These are phyloP conservation scores for Pythium periplocum DNA, from an alignment of 352 stramenopile genomes.

Conservation along the genomic window DNA sequence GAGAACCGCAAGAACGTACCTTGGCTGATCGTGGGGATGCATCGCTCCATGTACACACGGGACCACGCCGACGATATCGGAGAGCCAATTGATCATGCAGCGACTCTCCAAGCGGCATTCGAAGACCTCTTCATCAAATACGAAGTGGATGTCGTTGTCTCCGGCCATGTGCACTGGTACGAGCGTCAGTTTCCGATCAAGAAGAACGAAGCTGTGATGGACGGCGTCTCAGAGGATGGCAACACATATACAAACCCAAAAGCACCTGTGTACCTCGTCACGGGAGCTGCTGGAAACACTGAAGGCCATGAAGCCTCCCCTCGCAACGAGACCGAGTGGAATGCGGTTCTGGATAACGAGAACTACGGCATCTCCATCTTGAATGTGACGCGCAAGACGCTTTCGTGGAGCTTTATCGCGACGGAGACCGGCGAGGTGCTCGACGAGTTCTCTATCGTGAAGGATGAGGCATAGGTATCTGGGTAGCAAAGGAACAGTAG, in stretches of 20 bases:
- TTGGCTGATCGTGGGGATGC: slow-evolving; percentile 51
- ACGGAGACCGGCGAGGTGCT: slow-evolving; percentile 11
- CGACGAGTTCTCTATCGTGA: slow-evolving; percentile 20
- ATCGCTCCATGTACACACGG: slow-evolving; percentile 36
- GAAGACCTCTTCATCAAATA: slow-evolving; percentile 84
- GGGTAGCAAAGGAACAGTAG: too few relatives aligned
- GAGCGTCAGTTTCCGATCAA: slow-evolving; percentile 65
- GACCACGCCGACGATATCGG: slow-evolving; percentile 10
- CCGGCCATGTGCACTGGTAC: slow-evolving; percentile 85
- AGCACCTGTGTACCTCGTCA: slow-evolving; percentile 65
- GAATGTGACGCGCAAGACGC: slow-evolving; percentile 12
- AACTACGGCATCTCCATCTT: slow-evolving; percentile 42
- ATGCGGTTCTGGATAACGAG: slow-evolving; percentile 30
- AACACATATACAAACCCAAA: slow-evolving; percentile 53
- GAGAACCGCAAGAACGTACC: slow-evolving; percentile 37
- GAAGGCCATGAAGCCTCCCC: slow-evolving; percentile 30
- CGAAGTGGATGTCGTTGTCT: slow-evolving; percentile 80
- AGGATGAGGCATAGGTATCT: too few relatives aligned
- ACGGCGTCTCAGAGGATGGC: slow-evolving; percentile 41
- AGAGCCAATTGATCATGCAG: background rate
- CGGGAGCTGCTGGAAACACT: slow-evolving; percentile 50
- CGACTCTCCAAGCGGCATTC: slow-evolving; percentile 55
- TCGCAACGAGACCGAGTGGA: slow-evolving; percentile 30
- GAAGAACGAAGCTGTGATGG: slow-evolving; percentile 29
- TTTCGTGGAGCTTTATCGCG: slow-evolving; percentile 28